These are phyloP conservation scores for Oryza australiensis DNA, from an alignment of 176 grass and related monocot genomes.

Conservation along the genomic window DNA sequence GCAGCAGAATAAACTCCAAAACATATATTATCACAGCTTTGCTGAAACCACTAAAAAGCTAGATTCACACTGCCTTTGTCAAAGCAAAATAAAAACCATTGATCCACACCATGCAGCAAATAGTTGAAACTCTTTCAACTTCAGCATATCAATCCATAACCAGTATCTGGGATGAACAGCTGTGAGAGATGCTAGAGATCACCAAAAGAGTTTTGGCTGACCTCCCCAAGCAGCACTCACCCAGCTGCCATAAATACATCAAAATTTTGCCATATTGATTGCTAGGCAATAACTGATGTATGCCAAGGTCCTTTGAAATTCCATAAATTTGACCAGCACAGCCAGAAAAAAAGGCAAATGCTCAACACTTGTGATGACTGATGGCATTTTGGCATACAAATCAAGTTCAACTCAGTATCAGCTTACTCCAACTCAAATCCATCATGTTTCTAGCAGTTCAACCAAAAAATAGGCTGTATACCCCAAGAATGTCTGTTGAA, in stretches of 20 bases:
- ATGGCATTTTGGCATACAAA: slow-evolving; percentile 3
- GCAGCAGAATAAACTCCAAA: slow-evolving; percentile 33
- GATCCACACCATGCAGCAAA: background rate
- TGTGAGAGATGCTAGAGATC: slow-evolving; percentile 13
- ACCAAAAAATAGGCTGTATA: slow-evolving; percentile 35
- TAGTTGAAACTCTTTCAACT: slow-evolving; percentile 23
- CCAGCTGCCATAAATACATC: slow-evolving; percentile 30
- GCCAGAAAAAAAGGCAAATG: slow-evolving; percentile 23
- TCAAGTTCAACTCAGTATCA: background rate
- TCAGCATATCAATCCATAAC: slow-evolving; percentile 2
- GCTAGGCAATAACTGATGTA: slow-evolving; percentile 23
- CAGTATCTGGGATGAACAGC: slow-evolving; percentile 3
- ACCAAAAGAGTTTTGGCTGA: slow-evolving; percentile 16
- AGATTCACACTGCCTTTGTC: slow-evolving; percentile 32
- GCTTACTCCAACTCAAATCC: slow-evolving; percentile 29
- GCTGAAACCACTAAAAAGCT: slow-evolving; percentile 30
- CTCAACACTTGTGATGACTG: slow-evolving; percentile 18
- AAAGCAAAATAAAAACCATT: slow-evolving; percentile 17
- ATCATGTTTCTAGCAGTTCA: slow-evolving; percentile 15
- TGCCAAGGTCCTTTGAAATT: slow-evolving; percentile 26
- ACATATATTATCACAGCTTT: slow-evolving; percentile 23
- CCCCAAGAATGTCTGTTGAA: slow-evolving; percentile 34
- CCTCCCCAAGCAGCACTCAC: slow-evolving; percentile 25
- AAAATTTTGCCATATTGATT: slow-evolving; percentile 16
- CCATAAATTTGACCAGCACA: slow-evolving; percentile 40